Evolutionary conservation across 2,329 filamentous ascomycete genomes (phyloP), one percentile per base, ranked within the genome.

Genomic region (Helotiales sp.): DNA sequence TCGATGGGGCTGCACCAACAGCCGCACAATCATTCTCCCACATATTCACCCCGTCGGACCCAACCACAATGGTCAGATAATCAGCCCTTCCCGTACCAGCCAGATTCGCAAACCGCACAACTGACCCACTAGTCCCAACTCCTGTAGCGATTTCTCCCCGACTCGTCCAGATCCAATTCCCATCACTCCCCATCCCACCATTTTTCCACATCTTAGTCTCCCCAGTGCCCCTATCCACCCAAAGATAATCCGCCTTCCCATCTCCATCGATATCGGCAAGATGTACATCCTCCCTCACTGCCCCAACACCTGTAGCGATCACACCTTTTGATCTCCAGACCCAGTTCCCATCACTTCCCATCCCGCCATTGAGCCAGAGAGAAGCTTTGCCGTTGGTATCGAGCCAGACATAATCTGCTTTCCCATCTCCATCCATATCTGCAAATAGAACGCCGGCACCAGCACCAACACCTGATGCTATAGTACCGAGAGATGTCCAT

Each of bases 311-410:
- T 4, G 34, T 52, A 24, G 57, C 57, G 25, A 59, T 59, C 27
- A 22, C 19, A 15, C 57, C 57, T n/a, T 55, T 34, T 22, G 52
- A 19, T 4, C n/a, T 19, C 57, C 57, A 59, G 12, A 42, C 40
- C 40, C 38, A 54, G 10, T 36, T 47, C 12, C 52, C 52, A 47
- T 33, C 30, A 8, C 7, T 8, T 24, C 19, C 42, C 10, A 7
- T 5, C 7, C 47, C 47, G n/a, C 27, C 27, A 31, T 53, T 53
- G 24, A 44, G 27, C 22, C 27, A 53, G 5, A 13, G 22, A 12
- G 9, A 77, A 13, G 46, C 52, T 17, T 7, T 15, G 4, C 40
- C 40, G 9, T 52, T 38, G 2, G 13, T 8, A 27, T 46, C 33
- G 27, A 56, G 17, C 9, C 15, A 34, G n/a, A 56, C 34, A 36